Evolutionary conservation across 2,329 filamentous ascomycete genomes (phyloP).

Genomic region (Stagonosporopsis rhizophila): DNA sequence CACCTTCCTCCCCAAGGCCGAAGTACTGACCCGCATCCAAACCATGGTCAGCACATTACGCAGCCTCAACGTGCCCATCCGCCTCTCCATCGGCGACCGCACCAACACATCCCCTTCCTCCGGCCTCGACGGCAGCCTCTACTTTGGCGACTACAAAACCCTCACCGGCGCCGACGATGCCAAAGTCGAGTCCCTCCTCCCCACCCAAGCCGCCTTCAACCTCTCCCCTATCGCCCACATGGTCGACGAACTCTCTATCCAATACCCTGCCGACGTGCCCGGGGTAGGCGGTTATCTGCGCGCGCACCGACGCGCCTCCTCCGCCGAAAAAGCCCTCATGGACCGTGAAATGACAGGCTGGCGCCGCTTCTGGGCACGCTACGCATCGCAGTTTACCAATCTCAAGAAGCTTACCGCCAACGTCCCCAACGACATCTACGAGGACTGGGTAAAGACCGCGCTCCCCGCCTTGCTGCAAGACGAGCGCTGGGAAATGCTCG

Average conservation of each 20-base stretch:
- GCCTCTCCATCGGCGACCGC: constrained; percentile 45
- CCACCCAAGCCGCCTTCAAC: constrained; percentile 45
- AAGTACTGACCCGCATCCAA: constrained; percentile 41
- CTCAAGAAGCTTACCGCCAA: constrained; percentile 45
- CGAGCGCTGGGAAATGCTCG: constrained; percentile 43
- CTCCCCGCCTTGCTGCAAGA: constrained; percentile 32
- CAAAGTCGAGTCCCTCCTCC: constrained; percentile 36
- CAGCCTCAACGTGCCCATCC: constrained; percentile 42
- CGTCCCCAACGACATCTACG: constrained; percentile 43
- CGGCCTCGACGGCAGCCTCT: constrained; percentile 43
- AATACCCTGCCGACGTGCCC: constrained; percentile 44
- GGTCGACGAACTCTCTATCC: constrained; percentile 47
- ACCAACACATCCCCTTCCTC: constrained; percentile 32
- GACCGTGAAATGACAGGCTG: constrained; percentile 44
- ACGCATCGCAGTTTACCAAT: constrained; percentile 45
- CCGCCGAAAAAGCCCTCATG: constrained; percentile 38
- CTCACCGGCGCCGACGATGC: constrained; percentile 36
- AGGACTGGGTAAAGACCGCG: constrained; percentile 40
- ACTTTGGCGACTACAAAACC: constrained; percentile 47
- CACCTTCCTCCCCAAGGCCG: constrained; percentile 40
- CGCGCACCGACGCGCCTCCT: constrained; percentile 26
- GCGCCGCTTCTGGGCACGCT: constrained; percentile 47
- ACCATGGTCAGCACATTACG: constrained; percentile 40
- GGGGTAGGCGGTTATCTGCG: constrained; percentile 39
- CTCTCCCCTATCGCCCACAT: constrained; percentile 42